Conservation (phyloP, 163 green algal species). For the Scenedesmus sp. region DNA sequence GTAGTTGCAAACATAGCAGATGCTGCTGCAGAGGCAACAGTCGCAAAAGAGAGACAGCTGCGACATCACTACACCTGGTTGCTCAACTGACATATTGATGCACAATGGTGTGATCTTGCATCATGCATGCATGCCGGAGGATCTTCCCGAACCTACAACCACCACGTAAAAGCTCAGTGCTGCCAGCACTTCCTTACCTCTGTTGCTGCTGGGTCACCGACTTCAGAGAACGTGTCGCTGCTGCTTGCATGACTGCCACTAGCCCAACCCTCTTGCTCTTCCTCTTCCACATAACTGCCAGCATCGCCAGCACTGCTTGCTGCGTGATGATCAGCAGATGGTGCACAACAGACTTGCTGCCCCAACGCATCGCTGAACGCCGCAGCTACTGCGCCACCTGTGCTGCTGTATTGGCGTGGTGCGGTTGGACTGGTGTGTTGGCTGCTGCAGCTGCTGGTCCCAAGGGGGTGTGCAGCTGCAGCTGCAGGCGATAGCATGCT, state of each 20-base stretch:
- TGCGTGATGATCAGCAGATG: not conserved
- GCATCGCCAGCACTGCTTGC: not conserved
- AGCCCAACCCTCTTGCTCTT: not conserved
- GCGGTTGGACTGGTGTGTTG: not conserved
- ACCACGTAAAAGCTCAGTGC: not conserved
- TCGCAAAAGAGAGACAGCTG: not conserved
- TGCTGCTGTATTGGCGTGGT: not conserved
- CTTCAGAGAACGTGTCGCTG: constrained; percentile 1
- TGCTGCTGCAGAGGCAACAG: not conserved
- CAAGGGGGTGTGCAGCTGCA: not conserved
- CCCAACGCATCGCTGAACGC: not conserved
- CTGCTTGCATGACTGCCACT: constrained; percentile 7
- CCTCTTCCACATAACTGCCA: not conserved
- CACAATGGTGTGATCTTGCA: too few species aligned
- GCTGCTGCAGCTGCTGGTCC: constrained; percentile 7
- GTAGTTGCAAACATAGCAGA: too few species aligned
- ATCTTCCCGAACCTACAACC: not conserved
- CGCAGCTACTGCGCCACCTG: not conserved
- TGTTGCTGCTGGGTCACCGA: constrained; percentile 18
- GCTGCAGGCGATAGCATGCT: not conserved
- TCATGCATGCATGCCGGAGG: not conserved
- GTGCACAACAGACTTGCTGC: not conserved
- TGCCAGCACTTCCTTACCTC: not conserved
- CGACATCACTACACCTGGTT: not conserved
- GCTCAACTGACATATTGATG: too few species aligned